A percentile compares a stretch with the other conserved stretches of the same genome.
Evolutionary conservation across 352 stramenopile genomes (phyloP).

Genomic region (Blastocystis sp.): DNA sequence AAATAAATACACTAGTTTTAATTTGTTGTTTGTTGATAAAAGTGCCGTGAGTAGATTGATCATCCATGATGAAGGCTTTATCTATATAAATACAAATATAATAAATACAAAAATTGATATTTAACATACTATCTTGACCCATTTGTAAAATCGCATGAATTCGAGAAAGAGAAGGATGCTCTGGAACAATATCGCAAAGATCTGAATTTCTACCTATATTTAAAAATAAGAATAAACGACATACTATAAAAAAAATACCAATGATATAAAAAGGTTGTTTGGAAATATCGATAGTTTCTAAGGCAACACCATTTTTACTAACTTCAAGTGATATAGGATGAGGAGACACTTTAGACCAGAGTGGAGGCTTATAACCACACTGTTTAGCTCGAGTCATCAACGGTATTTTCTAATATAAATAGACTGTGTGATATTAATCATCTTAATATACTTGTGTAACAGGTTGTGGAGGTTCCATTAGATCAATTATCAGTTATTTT

Average conservation of each 20-base stretch:
- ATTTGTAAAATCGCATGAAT: slow-evolving; percentile 35
- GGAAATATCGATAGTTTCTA: not conserved
- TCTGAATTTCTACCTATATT: slow-evolving; percentile 23
- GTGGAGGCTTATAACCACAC: slow-evolving; percentile 15
- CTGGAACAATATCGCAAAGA: slow-evolving; percentile 34
- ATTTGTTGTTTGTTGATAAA: slow-evolving; percentile 31
- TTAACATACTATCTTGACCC: no score
- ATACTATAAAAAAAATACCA: slow-evolving; percentile 8
- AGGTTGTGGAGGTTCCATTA: no score
- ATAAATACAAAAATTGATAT: no score
- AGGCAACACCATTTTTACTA: slow-evolving; percentile 18
- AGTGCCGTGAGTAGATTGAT: slow-evolving; percentile 24
- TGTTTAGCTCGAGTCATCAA: not conserved
- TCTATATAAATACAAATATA: no score
- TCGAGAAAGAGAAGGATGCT: slow-evolving; percentile 31
- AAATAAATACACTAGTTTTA: slow-evolving; percentile 6
- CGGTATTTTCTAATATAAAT: slow-evolving; percentile 2
- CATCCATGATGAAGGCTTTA: slow-evolving; percentile 18
- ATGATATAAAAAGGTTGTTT: slow-evolving; percentile 28
- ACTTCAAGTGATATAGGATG: slow-evolving; percentile 18
- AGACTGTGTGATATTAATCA: no score
- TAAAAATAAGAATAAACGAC: not conserved
- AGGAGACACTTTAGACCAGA: slow-evolving; percentile 12
- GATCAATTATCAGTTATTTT: no score
- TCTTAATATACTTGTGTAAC: no score